Base-by-base conservation (phyloP, 257 asterid species). In the Nicotiana obtusifolia region DNA sequence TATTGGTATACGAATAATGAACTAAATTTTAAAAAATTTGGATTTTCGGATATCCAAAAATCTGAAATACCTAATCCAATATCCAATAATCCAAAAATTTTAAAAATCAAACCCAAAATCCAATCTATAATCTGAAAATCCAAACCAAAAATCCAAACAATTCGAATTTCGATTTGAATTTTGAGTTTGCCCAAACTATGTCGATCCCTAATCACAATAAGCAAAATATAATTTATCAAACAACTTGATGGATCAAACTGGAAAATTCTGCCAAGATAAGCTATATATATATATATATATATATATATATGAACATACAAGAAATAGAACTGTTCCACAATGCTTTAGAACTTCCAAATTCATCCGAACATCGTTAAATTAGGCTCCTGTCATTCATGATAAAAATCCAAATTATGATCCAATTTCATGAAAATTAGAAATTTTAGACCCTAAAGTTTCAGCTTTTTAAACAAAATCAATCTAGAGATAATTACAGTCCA, bases 301-400 rank as follows among this genome's bases (percentile, higher is more conserved):
- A 26, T 33, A 31, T 33, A 31, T 31, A 33, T 33, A 33, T 33
- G 7, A 5, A 17, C 8, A 9, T 89, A 92, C 98, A 98, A 94
- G 88, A 62, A 95, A 85, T 26, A 95, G 82, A 13, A 95, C 97
- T 0, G 99, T 91, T 76, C 97, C 98, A 83, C 99, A 95, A 86
- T 94, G 94, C 89, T 95, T 92, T 76, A 95, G 82, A 44, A 95
- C 99, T 86, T 95, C 98, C 91, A 92, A 81, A 80, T 95, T 94
- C 97, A 95, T 88, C 73, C 98, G 90, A 47, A 88, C 97, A 86
- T 95, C 98, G 28, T 92, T 98, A 86, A 95, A 88, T 33, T 33
- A 33, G 37, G 86, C 97, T 94, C 95, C 99, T 93, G 81, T 67
- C 84, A 57, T 76, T 56, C 37, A 82, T 19, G 49, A 64, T 8